Percentiles rank a stretch among this genome's conserved stretches.
These are phyloP conservation scores for Evernia prunastri DNA, from an alignment of 495 filamentous ascomycete species.

Conservation along the genomic window DNA sequence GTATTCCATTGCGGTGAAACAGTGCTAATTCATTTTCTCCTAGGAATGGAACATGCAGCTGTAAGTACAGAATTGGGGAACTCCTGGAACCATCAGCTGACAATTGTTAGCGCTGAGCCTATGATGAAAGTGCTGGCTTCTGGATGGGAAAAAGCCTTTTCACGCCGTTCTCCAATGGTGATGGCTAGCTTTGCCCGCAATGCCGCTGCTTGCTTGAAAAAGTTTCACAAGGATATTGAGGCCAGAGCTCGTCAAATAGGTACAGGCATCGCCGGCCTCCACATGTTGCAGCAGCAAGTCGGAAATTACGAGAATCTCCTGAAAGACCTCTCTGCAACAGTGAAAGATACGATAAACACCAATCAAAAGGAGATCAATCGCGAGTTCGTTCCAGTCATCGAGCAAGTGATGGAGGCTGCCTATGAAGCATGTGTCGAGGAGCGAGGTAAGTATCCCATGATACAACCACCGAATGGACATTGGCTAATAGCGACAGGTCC, in stretches of 20 bases:
- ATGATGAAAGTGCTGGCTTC: conserved; percentile 46
- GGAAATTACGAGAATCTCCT: conserved; percentile 37
- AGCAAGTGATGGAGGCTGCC: conserved; percentile 38
- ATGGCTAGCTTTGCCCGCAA: conserved; percentile 28
- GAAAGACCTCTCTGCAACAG: conserved; percentile 27
- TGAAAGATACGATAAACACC: conserved; percentile 35
- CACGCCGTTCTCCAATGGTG: conserved; percentile 37
- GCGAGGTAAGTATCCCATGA: conserved; percentile 34
- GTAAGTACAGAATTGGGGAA: conserved; percentile 7
- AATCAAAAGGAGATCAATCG: conserved; percentile 52
- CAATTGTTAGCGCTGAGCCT: conserved; percentile 36
- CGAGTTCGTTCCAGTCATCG: conserved; percentile 48
- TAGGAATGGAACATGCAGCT: conserved; percentile 46
- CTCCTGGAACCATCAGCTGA: neutral
- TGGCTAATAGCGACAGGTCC: conserved; percentile 28
- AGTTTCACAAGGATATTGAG: conserved; percentile 41
- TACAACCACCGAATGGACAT: neutral
- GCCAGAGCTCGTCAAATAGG: conserved; percentile 34
- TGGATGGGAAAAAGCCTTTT: conserved; percentile 52
- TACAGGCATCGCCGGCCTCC: conserved; percentile 33
- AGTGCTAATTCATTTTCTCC: neutral
- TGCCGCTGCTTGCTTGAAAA: conserved; percentile 27
- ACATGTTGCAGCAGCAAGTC: conserved; percentile 42
- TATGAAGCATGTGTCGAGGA: conserved; percentile 45
- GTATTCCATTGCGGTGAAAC: neutral